Evolutionary conservation across 768 basidiomycete genomes (phyloP), one percentile per base, ranked within the genome.

Genomic region (Pleurotus pulmonarius): DNA sequence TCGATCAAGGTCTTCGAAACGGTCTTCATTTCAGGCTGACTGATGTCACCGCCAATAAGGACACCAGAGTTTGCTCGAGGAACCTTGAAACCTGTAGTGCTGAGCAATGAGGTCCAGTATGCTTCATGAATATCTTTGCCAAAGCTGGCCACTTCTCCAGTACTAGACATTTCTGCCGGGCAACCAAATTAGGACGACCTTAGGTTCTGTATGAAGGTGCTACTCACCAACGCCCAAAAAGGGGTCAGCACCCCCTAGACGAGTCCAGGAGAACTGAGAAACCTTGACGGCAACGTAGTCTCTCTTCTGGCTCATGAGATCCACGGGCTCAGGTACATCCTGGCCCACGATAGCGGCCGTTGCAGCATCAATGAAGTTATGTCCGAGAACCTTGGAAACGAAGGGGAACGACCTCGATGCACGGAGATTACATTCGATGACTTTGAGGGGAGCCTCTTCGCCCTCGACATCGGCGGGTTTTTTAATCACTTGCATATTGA

Each of bases 391-490:
- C 77, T 98, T 98, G 58, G 94, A 97, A 2, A 99, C 97, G 75
- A 99, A 99, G 60, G 96, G 95, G 90, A 98, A 98, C 26, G 94
- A 96, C 18, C 97, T 88, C 22, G 96, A 98, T 13, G 97, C 97
- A 57, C 97, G 92, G 34, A 98, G 77, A 72, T 99, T 99, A 73
- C 97, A 99, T 72, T 99, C 97, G 61, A 99, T 99, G 61, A 98
- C 97, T 77, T 96, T 98, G 62, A 98, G 84, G 56, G 85, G 81
- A 22, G 84, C 78, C 58, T 85, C 79, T 51, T 80, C 73, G 3
- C 71, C 74, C 13, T 70, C 67, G 20, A 77, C 78, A 4, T 77
- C 76, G 2, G 82, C 71, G 9, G 77, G 79, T 69, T 93, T 92
- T 68, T 90, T 85, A 75, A 99, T 98, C 70, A 99, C 84, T 72